Evolutionary conservation across 306 rosid species (phyloP), one percentile per base, ranked within the genome.

Genomic region (Oxytropis ochrocephala): DNA sequence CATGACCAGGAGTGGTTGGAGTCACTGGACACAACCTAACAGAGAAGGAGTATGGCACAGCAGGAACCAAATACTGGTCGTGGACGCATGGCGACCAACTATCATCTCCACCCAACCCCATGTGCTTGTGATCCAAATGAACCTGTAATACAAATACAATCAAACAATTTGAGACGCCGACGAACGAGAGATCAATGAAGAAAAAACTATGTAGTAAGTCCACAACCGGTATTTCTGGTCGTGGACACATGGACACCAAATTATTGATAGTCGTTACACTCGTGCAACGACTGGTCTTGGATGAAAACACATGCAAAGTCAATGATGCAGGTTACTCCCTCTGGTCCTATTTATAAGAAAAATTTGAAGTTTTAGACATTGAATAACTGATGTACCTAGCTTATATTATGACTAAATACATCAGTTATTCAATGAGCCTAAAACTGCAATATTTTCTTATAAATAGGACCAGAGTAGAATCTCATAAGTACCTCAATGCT

Each of bases 41-140:
- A 13, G 96, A 85, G 76, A 90, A 94, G 0, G 91, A 81, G 78
- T 81, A 78, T 0, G 95, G 85, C 49, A 70, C 73, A 5, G 95
- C 56, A 41, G 88, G 87, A 76, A 90, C 13, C 79, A 88, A 78
- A 78, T 84, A 90, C 19, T 82, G 75, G 1, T 80, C 69, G 39
- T 94, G 98, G 49, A 87, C 96, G 29, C 83, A 41, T 5, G 97
- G 98, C 12, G 97, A 82, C 98, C 98, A 94, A 79, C 98, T 90
- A 78, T 94, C 97, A 51, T 94, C 98, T 64, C 98, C 98, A 9
- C 87, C 97, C 77, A 90, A 11, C 2, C 98, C 97, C 98, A 90
- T 94, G 66, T 94, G 98, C 86, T 83, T 85, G 87, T 94, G 97
- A 58, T 94, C 98, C 21, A 94, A 90, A 81, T 94, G 95, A 79